phyloP scores from a whole-genome alignment of 2,329 filamentous ascomycete species.

The Fusarium multiceps region DNA sequence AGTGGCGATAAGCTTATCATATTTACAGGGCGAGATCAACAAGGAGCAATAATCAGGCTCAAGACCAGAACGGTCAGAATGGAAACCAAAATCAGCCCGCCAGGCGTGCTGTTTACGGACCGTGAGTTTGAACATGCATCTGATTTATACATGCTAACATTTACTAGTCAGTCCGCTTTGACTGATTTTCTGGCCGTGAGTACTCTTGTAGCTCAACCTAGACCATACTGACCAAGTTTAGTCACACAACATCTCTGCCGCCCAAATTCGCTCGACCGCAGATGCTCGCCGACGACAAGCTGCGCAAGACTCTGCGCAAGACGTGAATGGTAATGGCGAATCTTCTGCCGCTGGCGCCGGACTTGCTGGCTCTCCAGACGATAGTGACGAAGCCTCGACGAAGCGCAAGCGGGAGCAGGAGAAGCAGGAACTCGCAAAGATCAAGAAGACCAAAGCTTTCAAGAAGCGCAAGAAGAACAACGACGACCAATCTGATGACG shows the following conservation, averaged over 20 bases:
- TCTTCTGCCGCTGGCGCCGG: slow-evolving; percentile 34
- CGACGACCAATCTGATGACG: slow-evolving; percentile 56
- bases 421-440: slow-evolving; percentile 66
- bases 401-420: slow-evolving; percentile 59
- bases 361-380: slow-evolving; percentile 45
- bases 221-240: slow-evolving; percentile 48
- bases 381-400: slow-evolving; percentile 40
- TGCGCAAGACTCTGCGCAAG: slow-evolving; percentile 42
- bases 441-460: slow-evolving; percentile 69
- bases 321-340: slow-evolving; percentile 41
- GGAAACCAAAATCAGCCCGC: slow-evolving; percentile 22
- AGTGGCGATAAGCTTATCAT: slow-evolving; percentile 29
- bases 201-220: not conserved
- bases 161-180: slow-evolving; percentile 61
- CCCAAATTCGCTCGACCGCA: slow-evolving; percentile 64
- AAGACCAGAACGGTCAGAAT: slow-evolving; percentile 15
- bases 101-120: slow-evolving; percentile 54
- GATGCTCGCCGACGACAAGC: slow-evolving; percentile 59
- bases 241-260: slow-evolving; percentile 78
- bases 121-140: slow-evolving; percentile 45
- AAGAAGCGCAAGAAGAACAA: slow-evolving; percentile 62
- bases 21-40: slow-evolving; percentile 36
- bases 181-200: slow-evolving; percentile 65
- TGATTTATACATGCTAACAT: not conserved
- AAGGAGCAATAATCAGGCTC: slow-evolving; percentile 28